Conservation (phyloP, 345 rosid genomes). For the Lagerstroemia speciosa region DNA sequence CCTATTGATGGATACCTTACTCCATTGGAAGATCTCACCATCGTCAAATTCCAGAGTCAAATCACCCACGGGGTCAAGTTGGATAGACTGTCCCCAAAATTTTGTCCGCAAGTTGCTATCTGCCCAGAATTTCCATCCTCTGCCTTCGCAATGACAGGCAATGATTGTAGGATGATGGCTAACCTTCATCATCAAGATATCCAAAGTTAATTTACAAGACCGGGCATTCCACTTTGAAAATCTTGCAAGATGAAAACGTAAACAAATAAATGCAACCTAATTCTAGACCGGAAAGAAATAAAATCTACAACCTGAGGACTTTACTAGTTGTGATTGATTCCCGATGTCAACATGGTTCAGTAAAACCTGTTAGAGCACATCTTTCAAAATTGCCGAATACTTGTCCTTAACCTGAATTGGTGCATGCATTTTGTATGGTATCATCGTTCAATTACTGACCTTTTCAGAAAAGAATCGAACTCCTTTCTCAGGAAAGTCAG, state of each 20-base stretch:
- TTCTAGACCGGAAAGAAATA: not conserved
- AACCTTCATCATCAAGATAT: constrained; percentile 43
- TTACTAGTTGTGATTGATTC: too few relatives aligned
- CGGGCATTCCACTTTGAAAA: not conserved
- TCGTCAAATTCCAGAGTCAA: constrained; percentile 87
- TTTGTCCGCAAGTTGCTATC: constrained; percentile 87
- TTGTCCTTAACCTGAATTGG: not conserved
- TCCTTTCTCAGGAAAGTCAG: constrained; percentile 85
- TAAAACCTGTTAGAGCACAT: not conserved
- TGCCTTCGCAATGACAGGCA: constrained; percentile 97
- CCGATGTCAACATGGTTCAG: not conserved
- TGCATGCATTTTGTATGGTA: not conserved
- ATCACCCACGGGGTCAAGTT: constrained; percentile 91
- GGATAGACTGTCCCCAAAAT: constrained; percentile 98
- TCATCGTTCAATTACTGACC: constrained; percentile 41
- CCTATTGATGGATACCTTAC: constrained; percentile 48
- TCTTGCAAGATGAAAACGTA: not conserved
- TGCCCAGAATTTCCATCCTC: constrained; percentile 97
- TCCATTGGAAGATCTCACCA: constrained; percentile 94
- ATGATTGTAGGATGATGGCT: constrained; percentile 97
- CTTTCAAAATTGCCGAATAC: not conserved
- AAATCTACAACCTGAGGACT: not conserved
- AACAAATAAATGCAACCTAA: not conserved
- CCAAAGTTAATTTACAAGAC: not conserved
- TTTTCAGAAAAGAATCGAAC: constrained; percentile 93